A percentile compares a stretch with the other conserved stretches of the same genome.
These are phyloP conservation scores for Botrytis deweyae DNA, from an alignment of 2,329 filamentous ascomycete genomes.

Conservation along the genomic window DNA sequence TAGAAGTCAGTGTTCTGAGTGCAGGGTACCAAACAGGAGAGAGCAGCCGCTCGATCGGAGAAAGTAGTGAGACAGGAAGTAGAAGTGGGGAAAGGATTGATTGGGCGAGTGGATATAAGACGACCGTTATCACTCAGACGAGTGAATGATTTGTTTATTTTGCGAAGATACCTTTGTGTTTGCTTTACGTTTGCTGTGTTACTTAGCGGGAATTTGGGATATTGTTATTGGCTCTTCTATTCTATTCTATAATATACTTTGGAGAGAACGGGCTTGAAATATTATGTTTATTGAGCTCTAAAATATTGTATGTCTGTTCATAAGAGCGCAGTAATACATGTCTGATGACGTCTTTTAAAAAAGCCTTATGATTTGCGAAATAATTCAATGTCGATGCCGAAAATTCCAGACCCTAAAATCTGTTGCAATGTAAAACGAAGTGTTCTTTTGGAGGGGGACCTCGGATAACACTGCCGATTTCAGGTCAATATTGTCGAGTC, in stretches of 20 bases:
- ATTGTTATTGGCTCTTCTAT: neutral
- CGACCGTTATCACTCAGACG: constrained; percentile 16
- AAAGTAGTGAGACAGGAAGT: neutral
- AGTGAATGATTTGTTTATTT: constrained; percentile 2
- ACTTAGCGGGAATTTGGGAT: neutral
- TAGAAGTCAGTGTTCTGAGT: constrained; percentile 11
- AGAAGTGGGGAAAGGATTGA: neutral
- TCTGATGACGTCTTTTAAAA: neutral
- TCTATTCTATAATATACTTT: neutral
- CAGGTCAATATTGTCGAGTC: neutral
- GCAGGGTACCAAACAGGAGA: neutral
- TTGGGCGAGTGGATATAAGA: constrained; percentile 14
- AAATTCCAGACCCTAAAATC: no score
- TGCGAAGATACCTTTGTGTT: neutral
- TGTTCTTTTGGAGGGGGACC: neutral
- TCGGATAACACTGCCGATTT: neutral
- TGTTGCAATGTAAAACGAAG: neutral
- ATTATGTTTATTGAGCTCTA: neutral
- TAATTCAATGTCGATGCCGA: neutral
- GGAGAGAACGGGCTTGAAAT: neutral
- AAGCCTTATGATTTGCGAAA: neutral
- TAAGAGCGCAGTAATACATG: neutral
- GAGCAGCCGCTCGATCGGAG: neutral
- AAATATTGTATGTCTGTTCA: neutral
- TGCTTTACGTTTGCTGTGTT: constrained; percentile 1